A percentile compares a stretch with the other conserved stretches of the same genome.
Conservation (phyloP, 106 monocot genomes). For the Xerophyta viscosa region DNA sequence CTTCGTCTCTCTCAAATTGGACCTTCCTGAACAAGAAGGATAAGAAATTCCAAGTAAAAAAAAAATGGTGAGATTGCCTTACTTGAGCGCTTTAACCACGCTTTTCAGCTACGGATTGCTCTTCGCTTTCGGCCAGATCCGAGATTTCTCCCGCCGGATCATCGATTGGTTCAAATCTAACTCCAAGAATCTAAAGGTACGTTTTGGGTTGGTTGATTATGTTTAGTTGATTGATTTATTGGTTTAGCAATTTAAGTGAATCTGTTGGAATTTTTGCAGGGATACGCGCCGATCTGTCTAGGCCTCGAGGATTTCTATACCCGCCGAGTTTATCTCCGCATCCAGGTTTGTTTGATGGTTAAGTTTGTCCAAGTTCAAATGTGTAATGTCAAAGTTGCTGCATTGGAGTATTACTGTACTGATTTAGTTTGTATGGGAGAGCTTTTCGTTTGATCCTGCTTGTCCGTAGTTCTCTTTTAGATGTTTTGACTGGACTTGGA, state of each 20-base stretch:
- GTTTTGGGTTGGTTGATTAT: neutral
- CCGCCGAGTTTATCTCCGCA: constrained; percentile 73
- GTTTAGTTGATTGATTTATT: neutral
- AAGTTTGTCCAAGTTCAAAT: too few relatives aligned
- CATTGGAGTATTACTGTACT: too few relatives aligned
- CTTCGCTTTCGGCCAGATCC: constrained; percentile 77
- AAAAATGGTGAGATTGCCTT: constrained; percentile 85
- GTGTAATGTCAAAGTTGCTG: too few relatives aligned
- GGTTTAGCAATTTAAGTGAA: neutral
- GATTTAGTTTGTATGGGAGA: too few relatives aligned
- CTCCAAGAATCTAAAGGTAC: constrained; percentile 37
- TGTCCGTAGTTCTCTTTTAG: too few relatives aligned
- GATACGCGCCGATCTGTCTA: constrained; percentile 83
- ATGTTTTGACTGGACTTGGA: too few relatives aligned
- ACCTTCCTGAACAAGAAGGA: neutral
- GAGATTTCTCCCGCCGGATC: constrained; percentile 74
- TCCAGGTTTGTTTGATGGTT: constrained; percentile 65
- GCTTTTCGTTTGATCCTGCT: too few relatives aligned
- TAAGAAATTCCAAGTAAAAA: too few relatives aligned
- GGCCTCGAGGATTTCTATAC: constrained; percentile 87
- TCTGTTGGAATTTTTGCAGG: constrained; percentile 37
- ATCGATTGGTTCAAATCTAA: constrained; percentile 58
- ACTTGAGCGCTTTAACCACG: constrained; percentile 70
- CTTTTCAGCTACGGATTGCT: constrained; percentile 89
- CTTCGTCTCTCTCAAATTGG: too few relatives aligned